These are phyloP conservation scores for Suhomyces sp. DNA, from an alignment of 805 yeast genomes.

Conservation along the genomic window DNA sequence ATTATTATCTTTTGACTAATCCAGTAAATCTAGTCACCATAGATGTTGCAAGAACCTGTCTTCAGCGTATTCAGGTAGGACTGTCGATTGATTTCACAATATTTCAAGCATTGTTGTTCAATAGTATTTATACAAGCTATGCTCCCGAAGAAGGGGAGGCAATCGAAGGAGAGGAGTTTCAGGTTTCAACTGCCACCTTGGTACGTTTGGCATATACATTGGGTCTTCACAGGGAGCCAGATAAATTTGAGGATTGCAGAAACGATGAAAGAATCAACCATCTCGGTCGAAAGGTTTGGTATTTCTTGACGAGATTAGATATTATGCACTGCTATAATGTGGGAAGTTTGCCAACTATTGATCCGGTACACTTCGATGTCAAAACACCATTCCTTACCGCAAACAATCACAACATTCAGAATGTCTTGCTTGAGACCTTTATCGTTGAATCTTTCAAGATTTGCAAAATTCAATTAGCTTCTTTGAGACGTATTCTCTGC, in stretches of 20 bases:
- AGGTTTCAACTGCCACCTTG: constrained; percentile 11
- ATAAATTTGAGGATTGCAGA: constrained; percentile 17
- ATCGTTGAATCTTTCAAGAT: constrained; percentile 6
- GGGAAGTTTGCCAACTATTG: constrained; percentile 18
- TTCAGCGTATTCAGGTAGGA: constrained; percentile 17
- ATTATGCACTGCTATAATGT: constrained; percentile 10
- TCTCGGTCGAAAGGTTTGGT: constrained; percentile 62
- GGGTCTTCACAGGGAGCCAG: constrained; percentile 25
- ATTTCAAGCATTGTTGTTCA: constrained; percentile 12
- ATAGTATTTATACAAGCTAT: constrained; percentile 9
- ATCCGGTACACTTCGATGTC: constrained; percentile 10
- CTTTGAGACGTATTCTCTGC: constrained; percentile 12
- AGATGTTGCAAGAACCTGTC: constrained; percentile 21
- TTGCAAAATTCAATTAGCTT: constrained; percentile 9
- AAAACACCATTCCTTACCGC: constrained; percentile 13
- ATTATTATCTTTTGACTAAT: constrained; percentile 17
- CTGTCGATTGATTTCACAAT: constrained; percentile 10
- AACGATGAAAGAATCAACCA: constrained; percentile 40
- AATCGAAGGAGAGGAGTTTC: constrained; percentile 13
- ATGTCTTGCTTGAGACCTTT: constrained; percentile 14
- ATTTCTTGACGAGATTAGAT: constrained; percentile 35
- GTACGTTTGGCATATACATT: constrained; percentile 20
- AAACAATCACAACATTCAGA: constrained; percentile 15
- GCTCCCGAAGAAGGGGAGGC: constrained; percentile 17
- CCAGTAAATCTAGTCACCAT: constrained; percentile 22